Base-by-base conservation (phyloP, 2,329 filamentous ascomycete species). In the Mycocentrospora acerina region DNA sequence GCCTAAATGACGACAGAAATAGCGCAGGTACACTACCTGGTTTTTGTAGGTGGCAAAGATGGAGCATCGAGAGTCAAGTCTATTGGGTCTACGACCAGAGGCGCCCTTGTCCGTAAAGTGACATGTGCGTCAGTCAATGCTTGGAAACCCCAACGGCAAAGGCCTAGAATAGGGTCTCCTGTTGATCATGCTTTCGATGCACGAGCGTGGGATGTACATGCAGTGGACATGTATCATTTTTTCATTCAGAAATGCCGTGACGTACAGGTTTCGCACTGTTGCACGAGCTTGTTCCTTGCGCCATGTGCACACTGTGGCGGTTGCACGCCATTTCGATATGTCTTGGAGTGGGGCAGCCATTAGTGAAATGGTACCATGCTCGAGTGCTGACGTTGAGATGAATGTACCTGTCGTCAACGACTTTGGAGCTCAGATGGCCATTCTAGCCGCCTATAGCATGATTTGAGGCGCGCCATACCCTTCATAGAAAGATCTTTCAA, bases 321-420 rank as follows among this genome's bases (percentile, higher is more conserved):
- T 22, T 27, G 40, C 29, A 18, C 37, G 29, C 43, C 30, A 24
- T 22, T 30, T 28, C 27, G 24, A 37, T 27, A 37, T 17, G 22
- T 32, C 22, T 25, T 39, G 35, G 33, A 40, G 46, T 53, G 52
- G 49, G 44, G 17, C 42, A 12, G 32, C 37, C 24, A 54, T 53
- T 53, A 50, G 53, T 44, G n/a, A n/a, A n/a, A n/a, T n/a, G n/a
- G n/a, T n/a, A n/a, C n/a, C n/a, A n/a, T 31, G 18, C 38, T 39
- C 26, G 34, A 52, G 42, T 57, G 36, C 55, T 61, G 53, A 61
- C 55, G 54, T 57, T 55, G 25, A 48, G 39, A 34, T 36, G 28
- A 29, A 41, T 35, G 47, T 53, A 44, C 48, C 37, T 59, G 53
- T 55, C 51, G 47, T 60, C 48, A 59, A 51, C 45, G 50, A 59